Evolutionary conservation across 1,139 yeast species (phyloP), one percentile per base, ranked within the genome.

Genomic region (Geotrichum australiense): DNA sequence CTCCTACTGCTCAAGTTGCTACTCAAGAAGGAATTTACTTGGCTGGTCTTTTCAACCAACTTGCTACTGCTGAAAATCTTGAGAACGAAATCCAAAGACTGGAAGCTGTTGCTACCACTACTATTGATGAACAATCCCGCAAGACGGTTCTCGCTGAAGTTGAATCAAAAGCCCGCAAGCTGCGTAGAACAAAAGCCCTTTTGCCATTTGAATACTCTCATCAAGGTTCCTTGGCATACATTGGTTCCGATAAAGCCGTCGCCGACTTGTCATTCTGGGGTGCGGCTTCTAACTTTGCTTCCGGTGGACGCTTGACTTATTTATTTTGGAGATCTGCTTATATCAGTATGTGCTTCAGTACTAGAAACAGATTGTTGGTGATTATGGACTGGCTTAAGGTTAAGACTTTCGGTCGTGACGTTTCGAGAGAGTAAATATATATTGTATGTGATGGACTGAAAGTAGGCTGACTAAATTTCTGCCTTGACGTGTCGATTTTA

Each of bases 1-100:
- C 96, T 39, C 96, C 97, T 52, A 89, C 96, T 45, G 97, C 96
- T 37, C 96, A 89, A 71, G 96, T 87, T 47, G 97, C 97, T 37
- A 80, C 86, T 69, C 96, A 89, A 69, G 89, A 87, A 66, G 96
- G 96, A 58, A 71, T 73, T 50, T 89, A 77, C 66, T 74, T 89
- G 54, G 93, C 91, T 39, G 69, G 70, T 29, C 75, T 77, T 51
- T 81, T 89, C 64, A 74, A 74, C 64, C 76, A 72, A 56, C 68
- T 81, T 54, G 80, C 86, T 56, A 74, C 76, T 53, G 73, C 85
- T 47, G 87, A 81, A 50, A 70, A 75, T 35, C 63, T 80, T 50
- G 72, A 80, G 56, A 63, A 64, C 31, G 70, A 55, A 41, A 53
- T 69, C 36, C 50, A 56, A 39, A 56, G 54, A 36, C 63, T 69